Conservation (phyloP, 2,329 filamentous ascomycete genomes). For the Sporothrix sp. region DNA sequence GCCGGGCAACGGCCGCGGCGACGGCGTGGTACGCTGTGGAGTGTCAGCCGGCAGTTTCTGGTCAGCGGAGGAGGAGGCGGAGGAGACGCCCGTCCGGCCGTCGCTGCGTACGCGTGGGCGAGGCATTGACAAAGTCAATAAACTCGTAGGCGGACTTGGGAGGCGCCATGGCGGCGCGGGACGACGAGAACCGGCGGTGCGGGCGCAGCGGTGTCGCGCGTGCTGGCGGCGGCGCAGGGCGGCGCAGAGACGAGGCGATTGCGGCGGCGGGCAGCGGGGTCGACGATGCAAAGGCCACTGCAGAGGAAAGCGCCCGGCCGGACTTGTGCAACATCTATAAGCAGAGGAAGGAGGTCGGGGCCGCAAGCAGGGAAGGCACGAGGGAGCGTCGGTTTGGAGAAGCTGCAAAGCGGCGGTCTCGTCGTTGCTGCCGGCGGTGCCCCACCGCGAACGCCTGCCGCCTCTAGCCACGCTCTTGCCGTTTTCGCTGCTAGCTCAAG, state of each 20-base stretch:
- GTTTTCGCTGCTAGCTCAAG: no score
- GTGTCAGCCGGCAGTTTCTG: background rate
- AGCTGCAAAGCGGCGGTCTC: background rate
- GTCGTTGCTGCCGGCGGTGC: background rate
- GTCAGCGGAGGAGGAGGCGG: background rate
- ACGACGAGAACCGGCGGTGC: conserved; percentile 14
- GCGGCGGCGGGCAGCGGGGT: background rate
- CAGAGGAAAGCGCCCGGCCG: conserved; percentile 7
- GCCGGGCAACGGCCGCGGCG: conserved; percentile 61
- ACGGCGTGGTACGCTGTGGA: conserved; percentile 84
- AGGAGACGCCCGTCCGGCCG: no score
- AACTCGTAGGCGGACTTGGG: conserved; percentile 65
- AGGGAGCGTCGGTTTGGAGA: background rate
- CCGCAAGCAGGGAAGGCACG: background rate
- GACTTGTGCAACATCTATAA: conserved; percentile 9
- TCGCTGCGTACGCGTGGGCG: conserved; percentile 78
- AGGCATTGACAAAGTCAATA: conserved; percentile 86
- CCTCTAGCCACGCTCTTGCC: background rate
- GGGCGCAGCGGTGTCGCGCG: background rate
- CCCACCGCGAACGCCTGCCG: conserved; percentile 1
- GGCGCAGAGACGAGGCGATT: no score
- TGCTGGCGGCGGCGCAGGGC: no score
- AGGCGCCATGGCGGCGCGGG: conserved; percentile 37
- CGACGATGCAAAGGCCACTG: conserved; percentile 5
- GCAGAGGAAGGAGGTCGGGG: background rate